These are phyloP conservation scores for Ceratocystis albifundus DNA, from an alignment of 2,329 filamentous ascomycete species.

Conservation along the genomic window DNA sequence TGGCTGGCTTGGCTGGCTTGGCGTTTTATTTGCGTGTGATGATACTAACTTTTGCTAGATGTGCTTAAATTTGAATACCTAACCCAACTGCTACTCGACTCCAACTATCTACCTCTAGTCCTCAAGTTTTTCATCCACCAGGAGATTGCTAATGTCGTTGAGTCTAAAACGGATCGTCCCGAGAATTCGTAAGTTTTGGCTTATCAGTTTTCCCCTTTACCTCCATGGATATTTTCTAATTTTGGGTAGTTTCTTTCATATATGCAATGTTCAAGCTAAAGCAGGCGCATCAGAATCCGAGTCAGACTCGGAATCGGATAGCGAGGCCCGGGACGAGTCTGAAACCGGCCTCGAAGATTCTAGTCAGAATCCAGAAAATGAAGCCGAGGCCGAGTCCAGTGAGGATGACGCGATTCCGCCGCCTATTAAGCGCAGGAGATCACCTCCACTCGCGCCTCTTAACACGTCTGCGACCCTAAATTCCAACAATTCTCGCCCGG, in stretches of 20 bases:
- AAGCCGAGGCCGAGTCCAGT: slow-evolving; percentile 35
- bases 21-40: background rate
- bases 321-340: background rate
- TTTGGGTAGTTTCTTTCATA: slow-evolving; percentile 66
- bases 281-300: slow-evolving; percentile 23
- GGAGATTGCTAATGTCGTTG: slow-evolving; percentile 81
- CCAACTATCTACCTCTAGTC: slow-evolving; percentile 85
- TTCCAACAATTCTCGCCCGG: slow-evolving; percentile 34
- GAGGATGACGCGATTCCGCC: slow-evolving; percentile 75
- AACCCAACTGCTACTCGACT: slow-evolving; percentile 83
- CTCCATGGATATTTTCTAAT: slow-evolving; percentile 17
- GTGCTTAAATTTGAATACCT: slow-evolving; percentile 93
- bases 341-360: background rate
- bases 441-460: slow-evolving; percentile 34
- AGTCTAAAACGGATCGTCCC: slow-evolving; percentile 69
- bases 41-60: slow-evolving; percentile 37
- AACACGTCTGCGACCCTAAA: slow-evolving; percentile 18
- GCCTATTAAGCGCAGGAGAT: slow-evolving; percentile 56
- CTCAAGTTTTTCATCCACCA: slow-evolving; percentile 90
- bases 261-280: slow-evolving; percentile 62
- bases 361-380: background rate
- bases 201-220: background rate
- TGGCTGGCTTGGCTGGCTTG: background rate
- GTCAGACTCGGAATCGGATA: slow-evolving; percentile 5
- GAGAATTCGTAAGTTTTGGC: slow-evolving; percentile 56